phyloP scores from a whole-genome alignment of 1,284 basidiomycete species.

The Ustilago lituana region DNA sequence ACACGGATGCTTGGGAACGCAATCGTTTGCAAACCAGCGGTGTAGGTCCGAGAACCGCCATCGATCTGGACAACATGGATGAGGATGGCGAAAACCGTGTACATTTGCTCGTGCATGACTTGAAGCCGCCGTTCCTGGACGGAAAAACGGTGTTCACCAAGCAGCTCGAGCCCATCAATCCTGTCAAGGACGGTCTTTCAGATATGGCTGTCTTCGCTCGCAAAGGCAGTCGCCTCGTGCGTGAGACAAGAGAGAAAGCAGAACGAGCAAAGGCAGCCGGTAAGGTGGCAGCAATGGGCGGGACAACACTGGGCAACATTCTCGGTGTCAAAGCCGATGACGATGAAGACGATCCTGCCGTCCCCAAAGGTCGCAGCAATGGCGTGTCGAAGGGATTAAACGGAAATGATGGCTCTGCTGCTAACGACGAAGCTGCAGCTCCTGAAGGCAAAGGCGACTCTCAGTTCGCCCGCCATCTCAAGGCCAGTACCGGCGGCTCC shows the following conservation, averaged over 20 bases:
- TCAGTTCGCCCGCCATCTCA: constrained; percentile 90
- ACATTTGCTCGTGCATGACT: constrained; percentile 94
- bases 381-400: not conserved
- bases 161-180: constrained; percentile 96
- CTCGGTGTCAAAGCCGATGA: constrained; percentile 97
- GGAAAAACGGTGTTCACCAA: constrained; percentile 95
- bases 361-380: not conserved
- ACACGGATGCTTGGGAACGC: constrained; percentile 97
- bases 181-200: constrained; percentile 89
- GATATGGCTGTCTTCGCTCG: constrained; percentile 95
- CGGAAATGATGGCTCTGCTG: not conserved
- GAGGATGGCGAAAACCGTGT: constrained; percentile 93
- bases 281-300: constrained; percentile 89
- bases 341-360: constrained; percentile 64
- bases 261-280: constrained; percentile 81
- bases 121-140: constrained; percentile 97
- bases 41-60: constrained; percentile 79
- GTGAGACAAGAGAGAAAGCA: constrained; percentile 93
- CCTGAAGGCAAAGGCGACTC: constrained; percentile 90
- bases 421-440: too few relatives aligned
- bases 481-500: constrained; percentile 76
- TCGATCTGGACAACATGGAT: constrained; percentile 82
- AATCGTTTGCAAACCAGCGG: constrained; percentile 97
- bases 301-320: constrained; percentile 92
- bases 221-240: constrained; percentile 91